Conservation (phyloP, 2,329 filamentous ascomycete species). For the Thelonectria rubi region DNA sequence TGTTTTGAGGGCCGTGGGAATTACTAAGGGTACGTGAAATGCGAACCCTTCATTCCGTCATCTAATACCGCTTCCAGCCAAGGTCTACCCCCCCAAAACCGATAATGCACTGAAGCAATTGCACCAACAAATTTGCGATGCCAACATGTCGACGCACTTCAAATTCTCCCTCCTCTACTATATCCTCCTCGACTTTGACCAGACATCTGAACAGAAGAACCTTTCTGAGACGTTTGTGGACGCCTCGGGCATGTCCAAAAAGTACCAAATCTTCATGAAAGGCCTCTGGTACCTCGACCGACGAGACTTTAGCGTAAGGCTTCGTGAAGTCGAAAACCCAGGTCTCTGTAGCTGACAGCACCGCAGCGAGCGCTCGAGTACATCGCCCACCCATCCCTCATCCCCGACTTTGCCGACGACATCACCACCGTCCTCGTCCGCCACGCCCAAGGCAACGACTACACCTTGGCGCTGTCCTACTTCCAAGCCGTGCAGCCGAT, state of each 20-base stretch:
- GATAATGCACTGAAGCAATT: conserved; percentile 74
- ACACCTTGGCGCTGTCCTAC: conserved; percentile 76
- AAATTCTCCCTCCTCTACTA: conserved; percentile 88
- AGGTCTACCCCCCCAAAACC: conserved; percentile 78
- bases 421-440: conserved; percentile 76
- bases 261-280: conserved; percentile 82
- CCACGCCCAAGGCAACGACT: conserved; percentile 66
- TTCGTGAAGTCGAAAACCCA: neutral
- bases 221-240: conserved; percentile 66
- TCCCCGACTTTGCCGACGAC: conserved; percentile 84
- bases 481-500: conserved; percentile 80
- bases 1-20: conserved; percentile 74
- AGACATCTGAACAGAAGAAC: conserved; percentile 59
- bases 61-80: conserved; percentile 53
- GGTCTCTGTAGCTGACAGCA: conserved; percentile 5
- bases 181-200: conserved; percentile 78
- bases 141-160: conserved; percentile 73
- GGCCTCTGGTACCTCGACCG: conserved; percentile 85
- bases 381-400: conserved; percentile 80
- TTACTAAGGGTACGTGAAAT: conserved; percentile 68
- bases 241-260: conserved; percentile 73
- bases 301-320: conserved; percentile 68
- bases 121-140: conserved; percentile 74
- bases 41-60: rapidly evolving
- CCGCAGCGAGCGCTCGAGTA: conserved; percentile 73